These are phyloP conservation scores for Artemisia annua DNA, from an alignment of 129 eudicot species.

Conservation along the genomic window DNA sequence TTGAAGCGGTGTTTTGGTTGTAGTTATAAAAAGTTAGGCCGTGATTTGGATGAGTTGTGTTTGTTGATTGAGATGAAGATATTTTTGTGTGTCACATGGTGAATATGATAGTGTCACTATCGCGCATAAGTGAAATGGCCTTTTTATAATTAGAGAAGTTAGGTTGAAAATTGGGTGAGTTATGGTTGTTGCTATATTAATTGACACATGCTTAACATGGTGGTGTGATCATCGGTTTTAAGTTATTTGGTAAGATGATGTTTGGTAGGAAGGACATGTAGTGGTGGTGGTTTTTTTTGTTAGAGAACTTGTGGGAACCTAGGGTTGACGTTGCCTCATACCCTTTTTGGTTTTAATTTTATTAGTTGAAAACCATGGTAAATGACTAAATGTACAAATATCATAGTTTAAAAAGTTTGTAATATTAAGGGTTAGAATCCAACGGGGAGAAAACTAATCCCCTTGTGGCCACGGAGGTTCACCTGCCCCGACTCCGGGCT, in stretches of 20 bases:
- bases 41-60: background rate
- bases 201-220: constrained; percentile 16
- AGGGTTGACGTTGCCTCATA: background rate
- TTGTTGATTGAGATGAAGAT: constrained; percentile 23
- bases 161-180: no score
- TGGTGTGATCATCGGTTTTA: background rate
- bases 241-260: background rate
- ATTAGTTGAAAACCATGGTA: background rate
- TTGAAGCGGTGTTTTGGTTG: background rate
- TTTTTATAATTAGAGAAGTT: no score
- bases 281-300: background rate
- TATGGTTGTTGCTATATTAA: no score
- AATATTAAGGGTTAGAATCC: no score
- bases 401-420: background rate
- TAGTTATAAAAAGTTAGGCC: constrained; percentile 2
- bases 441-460: no score
- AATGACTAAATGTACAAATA: constrained; percentile 3
- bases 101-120: background rate
- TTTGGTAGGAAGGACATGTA: constrained; percentile 8
- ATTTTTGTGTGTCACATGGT: constrained; percentile 17
- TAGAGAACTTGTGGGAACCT: background rate
- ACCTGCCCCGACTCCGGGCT: no score
- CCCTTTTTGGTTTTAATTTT: background rate
- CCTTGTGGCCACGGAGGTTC: no score
- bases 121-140: background rate